A percentile compares a stretch with the other conserved stretches of the same genome.
Conservation (phyloP, 169 alveolate species). For the Toxoplasma gondii region DNA sequence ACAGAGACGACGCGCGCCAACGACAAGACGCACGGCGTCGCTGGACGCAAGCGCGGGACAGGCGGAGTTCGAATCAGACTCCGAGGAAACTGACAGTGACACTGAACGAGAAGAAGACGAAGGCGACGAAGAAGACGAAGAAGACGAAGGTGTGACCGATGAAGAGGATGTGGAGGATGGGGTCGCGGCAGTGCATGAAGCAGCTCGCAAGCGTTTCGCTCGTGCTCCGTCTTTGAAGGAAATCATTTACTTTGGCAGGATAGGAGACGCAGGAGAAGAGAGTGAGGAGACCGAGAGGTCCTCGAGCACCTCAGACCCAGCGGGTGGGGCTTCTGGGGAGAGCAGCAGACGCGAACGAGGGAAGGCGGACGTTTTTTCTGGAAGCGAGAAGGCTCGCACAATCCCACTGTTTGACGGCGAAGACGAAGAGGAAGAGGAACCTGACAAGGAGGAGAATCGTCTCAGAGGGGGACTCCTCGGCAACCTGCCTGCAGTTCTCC, state of each 20-base stretch:
- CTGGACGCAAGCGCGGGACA: conserved; percentile 9
- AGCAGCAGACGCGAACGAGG: background rate
- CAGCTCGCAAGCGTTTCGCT: conserved; percentile 11
- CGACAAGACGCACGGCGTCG: background rate
- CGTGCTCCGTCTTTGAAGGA: conserved; percentile 23
- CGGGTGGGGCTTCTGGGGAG: background rate
- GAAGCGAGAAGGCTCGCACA: background rate
- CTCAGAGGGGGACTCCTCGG: background rate
- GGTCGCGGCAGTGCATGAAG: conserved; percentile 18
- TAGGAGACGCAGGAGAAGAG: background rate
- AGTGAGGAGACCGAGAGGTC: background rate
- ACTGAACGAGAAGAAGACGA: conserved; percentile 69
- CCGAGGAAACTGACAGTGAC: conserved; percentile 75
- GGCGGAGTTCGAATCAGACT: conserved; percentile 31
- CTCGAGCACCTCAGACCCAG: background rate
- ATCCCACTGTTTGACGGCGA: conserved; percentile 48
- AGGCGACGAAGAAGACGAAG: conserved; percentile 61
- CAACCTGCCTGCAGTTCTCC: conserved; percentile 18
- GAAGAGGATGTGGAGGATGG: conserved; percentile 65
- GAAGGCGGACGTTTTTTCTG: background rate
- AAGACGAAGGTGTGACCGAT: conserved; percentile 69
- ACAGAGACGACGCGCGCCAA: background rate
- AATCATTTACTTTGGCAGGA: background rate
- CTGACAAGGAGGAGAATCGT: background rate
- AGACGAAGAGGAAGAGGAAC: conserved; percentile 24